Conservation (phyloP, 495 filamentous ascomycete genomes). For the Neurospora terricola region DNA sequence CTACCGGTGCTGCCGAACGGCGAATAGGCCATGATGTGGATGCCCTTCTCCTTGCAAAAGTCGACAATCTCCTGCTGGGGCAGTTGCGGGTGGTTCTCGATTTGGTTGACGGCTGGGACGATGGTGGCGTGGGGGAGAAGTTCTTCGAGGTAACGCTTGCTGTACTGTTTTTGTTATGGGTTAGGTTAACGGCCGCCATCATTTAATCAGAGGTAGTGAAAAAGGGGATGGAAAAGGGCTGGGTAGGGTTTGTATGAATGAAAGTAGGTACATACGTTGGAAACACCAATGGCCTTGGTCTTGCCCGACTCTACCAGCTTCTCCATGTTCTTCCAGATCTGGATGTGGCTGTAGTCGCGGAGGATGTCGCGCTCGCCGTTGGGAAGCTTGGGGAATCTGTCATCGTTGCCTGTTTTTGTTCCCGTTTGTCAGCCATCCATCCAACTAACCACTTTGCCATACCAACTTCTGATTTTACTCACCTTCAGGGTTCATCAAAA, state of each 20-base stretch:
- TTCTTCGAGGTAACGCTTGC: conserved; percentile 59
- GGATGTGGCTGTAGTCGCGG: conserved; percentile 52
- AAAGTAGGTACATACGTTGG: conserved; percentile 41
- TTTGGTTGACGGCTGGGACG: conserved; percentile 80
- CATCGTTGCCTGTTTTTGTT: conserved; percentile 52
- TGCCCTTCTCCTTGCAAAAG: conserved; percentile 61
- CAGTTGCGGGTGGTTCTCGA: conserved; percentile 79
- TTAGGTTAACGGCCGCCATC: background rate
- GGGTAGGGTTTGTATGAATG: background rate
- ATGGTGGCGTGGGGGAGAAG: conserved; percentile 56
- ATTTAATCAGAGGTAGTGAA: background rate
- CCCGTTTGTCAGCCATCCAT: background rate
- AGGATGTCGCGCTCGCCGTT: conserved; percentile 64
- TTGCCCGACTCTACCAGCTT: conserved; percentile 57
- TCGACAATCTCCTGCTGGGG: conserved; percentile 81
- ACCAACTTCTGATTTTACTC: no score
- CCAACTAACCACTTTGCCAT: no score
- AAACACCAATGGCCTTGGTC: conserved; percentile 68
- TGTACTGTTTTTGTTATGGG: conserved; percentile 39
- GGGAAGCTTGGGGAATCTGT: conserved; percentile 60
- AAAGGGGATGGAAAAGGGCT: background rate
- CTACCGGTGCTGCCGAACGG: conserved; percentile 71
- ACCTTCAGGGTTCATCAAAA: conserved; percentile 72
- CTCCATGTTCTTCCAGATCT: conserved; percentile 78
- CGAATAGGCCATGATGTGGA: conserved; percentile 67